Conservation (phyloP, 2,329 filamentous ascomycete genomes). For the Aureobasidium zeae region DNA sequence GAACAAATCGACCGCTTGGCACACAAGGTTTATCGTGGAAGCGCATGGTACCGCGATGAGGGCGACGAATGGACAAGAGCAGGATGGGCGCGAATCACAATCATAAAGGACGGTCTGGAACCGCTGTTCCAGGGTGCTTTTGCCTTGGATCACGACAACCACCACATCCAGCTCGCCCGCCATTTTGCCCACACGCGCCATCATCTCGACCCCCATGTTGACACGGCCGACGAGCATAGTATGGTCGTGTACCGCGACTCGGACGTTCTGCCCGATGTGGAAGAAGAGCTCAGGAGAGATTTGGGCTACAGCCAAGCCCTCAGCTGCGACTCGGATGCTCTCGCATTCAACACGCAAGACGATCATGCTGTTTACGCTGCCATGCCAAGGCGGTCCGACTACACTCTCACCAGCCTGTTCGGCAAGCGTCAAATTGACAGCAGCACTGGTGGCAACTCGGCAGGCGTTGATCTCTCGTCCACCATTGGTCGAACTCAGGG, state of each 20-base stretch:
- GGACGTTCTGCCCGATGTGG: conserved; percentile 50
- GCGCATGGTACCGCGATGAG: conserved; percentile 56
- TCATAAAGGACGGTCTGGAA: conserved; percentile 63
- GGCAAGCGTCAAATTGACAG: conserved; percentile 60
- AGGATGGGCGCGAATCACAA: conserved; percentile 77
- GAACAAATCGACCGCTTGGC: conserved; percentile 62
- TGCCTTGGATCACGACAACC: conserved; percentile 67
- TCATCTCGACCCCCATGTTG: conserved; percentile 58
- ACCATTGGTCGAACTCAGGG: conserved; percentile 77
- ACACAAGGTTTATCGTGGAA: conserved; percentile 78
- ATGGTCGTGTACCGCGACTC: conserved; percentile 93
- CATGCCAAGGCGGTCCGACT: conserved; percentile 46
- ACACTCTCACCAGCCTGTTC: conserved; percentile 58
- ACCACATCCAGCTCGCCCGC: conserved; percentile 71
- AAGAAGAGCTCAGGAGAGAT: conserved; percentile 55
- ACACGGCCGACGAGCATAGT: conserved; percentile 49
- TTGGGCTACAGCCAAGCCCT: conserved; percentile 16
- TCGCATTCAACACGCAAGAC: conserved; percentile 68
- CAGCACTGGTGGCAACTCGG: conserved; percentile 62
- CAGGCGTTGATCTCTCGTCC: conserved; percentile 64
- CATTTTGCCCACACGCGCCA: conserved; percentile 68
- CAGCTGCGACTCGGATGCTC: conserved; percentile 62
- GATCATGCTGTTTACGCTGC: conserved; percentile 56
- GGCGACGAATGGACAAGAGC: conserved; percentile 62
- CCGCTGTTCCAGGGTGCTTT: conserved; percentile 91